A percentile compares a stretch with the other conserved stretches of the same genome.
These are phyloP conservation scores for Zopfochytrium polystomum DNA, from an alignment of 371 early-diverging fungal species.

Conservation along the genomic window DNA sequence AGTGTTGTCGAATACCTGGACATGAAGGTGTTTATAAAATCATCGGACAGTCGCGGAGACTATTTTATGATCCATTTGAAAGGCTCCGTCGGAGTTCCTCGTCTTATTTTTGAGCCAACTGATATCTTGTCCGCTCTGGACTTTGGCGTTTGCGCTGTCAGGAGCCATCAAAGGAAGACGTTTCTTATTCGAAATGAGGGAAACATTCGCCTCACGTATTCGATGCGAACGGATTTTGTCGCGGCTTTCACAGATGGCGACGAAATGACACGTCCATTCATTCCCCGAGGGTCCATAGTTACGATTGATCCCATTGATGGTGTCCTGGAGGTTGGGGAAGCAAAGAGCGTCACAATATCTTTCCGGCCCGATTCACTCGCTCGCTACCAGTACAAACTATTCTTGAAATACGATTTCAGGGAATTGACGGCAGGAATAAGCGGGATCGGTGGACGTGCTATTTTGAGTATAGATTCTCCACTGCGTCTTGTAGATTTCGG, in stretches of 20 bases:
- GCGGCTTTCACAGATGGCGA: background rate
- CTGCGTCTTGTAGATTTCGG: slow-evolving; percentile 50
- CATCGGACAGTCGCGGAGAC: slow-evolving; percentile 53
- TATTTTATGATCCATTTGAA: slow-evolving; percentile 47
- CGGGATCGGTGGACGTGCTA: slow-evolving; percentile 49
- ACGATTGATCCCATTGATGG: slow-evolving; percentile 32
- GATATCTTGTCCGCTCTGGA: slow-evolving; percentile 38
- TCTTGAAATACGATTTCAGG: slow-evolving; percentile 48
- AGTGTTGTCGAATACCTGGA: slow-evolving; percentile 46
- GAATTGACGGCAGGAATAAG: slow-evolving; percentile 27
- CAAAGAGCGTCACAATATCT: slow-evolving; percentile 27
- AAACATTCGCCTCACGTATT: slow-evolving; percentile 47
- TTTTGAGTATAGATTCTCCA: slow-evolving; percentile 42
- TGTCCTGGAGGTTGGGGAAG: slow-evolving; percentile 39
- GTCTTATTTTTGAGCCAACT: slow-evolving; percentile 41
- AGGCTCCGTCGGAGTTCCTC: slow-evolving; percentile 54
- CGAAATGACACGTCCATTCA: background rate
- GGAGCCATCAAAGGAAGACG: slow-evolving; percentile 33
- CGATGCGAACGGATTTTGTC: slow-evolving; percentile 27
- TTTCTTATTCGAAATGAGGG: slow-evolving; percentile 53
- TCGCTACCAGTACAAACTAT: slow-evolving; percentile 39
- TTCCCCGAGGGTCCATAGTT: background rate
- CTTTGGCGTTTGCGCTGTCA: slow-evolving; percentile 52
- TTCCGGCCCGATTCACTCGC: slow-evolving; percentile 46
- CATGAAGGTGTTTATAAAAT: slow-evolving; percentile 46